Evolutionary conservation across 2,329 filamentous ascomycete species (phyloP).

Genomic region (Colletotrichum spaethianum): DNA sequence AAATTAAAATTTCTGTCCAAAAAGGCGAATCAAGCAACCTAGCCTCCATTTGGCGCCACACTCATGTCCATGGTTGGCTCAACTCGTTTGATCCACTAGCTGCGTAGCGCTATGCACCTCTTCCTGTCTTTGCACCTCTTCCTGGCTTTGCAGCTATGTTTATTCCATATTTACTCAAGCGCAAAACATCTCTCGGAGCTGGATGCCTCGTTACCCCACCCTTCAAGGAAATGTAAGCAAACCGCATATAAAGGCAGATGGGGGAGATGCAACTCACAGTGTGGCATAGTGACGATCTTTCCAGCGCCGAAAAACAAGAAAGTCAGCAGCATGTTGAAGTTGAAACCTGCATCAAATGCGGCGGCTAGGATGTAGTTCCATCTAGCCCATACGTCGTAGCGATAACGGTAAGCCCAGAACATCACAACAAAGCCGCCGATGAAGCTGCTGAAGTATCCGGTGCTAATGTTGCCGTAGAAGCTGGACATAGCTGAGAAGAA

Average conservation of each 20-base stretch:
- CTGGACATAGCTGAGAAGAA: conserved; percentile 69
- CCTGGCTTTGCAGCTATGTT: no score
- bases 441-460: conserved; percentile 69
- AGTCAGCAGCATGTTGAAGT: conserved; percentile 73
- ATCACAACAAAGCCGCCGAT: conserved; percentile 74
- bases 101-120: background rate
- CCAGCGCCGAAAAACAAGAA: conserved; percentile 70
- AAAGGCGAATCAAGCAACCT: background rate
- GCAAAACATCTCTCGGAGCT: conserved; percentile 12
- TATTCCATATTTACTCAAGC: background rate
- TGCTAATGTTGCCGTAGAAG: conserved; percentile 75
- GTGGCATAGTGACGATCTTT: conserved; percentile 71
- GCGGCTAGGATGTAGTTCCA: conserved; percentile 75
- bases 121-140: background rate
- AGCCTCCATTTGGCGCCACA: background rate
- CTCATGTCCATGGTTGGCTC: no score
- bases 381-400: conserved; percentile 68
- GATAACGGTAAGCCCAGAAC: conserved; percentile 69
- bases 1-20: background rate
- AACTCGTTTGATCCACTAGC: no score
- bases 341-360: conserved; percentile 74
- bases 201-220: conserved; percentile 3
- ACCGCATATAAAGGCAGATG: background rate
- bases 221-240: background rate
- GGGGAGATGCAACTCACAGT: conserved; percentile 56